Evolutionary conservation across 805 yeast genomes (phyloP).

Genomic region (Yarrowia sp.): DNA sequence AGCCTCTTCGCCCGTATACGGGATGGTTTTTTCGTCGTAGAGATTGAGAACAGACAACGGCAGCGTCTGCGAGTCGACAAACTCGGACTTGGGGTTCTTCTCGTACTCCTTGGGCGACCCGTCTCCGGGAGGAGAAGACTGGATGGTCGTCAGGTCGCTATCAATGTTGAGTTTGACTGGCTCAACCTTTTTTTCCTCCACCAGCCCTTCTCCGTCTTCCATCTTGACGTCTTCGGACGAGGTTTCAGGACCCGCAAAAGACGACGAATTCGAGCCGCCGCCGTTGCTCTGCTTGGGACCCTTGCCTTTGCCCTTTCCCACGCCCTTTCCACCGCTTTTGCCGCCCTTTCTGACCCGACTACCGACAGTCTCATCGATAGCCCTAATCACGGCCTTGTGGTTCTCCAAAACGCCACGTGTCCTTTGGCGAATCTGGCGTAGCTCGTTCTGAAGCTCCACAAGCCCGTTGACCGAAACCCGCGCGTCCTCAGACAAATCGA

Average conservation of each 20-base stretch:
- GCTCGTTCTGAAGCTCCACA: conserved; percentile 17
- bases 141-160: conserved; percentile 2
- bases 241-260: too few relatives aligned
- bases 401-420: conserved; percentile 12
- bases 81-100: conserved; percentile 72
- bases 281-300: not conserved
- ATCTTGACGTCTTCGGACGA: not conserved
- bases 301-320: conserved; percentile 16
- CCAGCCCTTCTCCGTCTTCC: not conserved
- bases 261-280: not conserved
- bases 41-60: conserved; percentile 67
- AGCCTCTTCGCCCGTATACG: conserved; percentile 68
- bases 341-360: conserved; percentile 1
- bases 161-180: conserved; percentile 13
- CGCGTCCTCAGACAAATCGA: conserved; percentile 8
- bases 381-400: conserved; percentile 17
- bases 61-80: conserved; percentile 64
- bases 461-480: conserved; percentile 3
- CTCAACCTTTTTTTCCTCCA: not conserved
- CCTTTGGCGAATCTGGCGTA: conserved; percentile 2
- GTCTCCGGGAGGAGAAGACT: not conserved
- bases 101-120: conserved; percentile 31
- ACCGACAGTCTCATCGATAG: conserved; percentile 11
- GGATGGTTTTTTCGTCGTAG: conserved; percentile 57
- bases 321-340: conserved; percentile 1